Evolutionary conservation across 148 eudicot genomes (phyloP).

Genomic region (Linanthus parryae): DNA sequence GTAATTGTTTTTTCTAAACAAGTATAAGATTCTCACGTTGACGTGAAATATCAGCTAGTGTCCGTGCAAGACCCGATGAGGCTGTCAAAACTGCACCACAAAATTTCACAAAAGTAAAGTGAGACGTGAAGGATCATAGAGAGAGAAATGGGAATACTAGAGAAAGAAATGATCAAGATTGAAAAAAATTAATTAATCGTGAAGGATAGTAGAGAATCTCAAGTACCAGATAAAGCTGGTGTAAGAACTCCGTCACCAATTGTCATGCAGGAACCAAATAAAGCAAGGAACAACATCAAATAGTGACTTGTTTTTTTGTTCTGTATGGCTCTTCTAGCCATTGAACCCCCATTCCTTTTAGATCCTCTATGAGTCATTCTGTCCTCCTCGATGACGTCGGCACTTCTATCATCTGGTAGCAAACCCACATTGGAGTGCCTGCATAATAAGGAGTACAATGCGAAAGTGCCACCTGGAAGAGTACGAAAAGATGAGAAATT

Average conservation of each 20-base stretch:
- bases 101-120: constrained; percentile 1
- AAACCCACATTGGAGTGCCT: constrained; percentile 61
- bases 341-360: constrained; percentile 22
- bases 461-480: constrained; percentile 66
- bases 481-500: too few species aligned
- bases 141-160: too few species aligned
- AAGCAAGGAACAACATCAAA: constrained; percentile 55
- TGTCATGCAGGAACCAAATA: constrained; percentile 80
- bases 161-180: too few species aligned
- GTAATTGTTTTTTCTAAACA: neutral
- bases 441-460: constrained; percentile 61
- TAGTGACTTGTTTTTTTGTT: constrained; percentile 48
- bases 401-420: constrained; percentile 45
- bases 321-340: constrained; percentile 45
- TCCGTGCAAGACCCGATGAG: constrained; percentile 31
- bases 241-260: constrained; percentile 75
- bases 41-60: constrained; percentile 23
- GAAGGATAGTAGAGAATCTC: neutral
- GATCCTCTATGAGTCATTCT: too few species aligned
- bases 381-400: constrained; percentile 27
- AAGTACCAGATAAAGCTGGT: constrained; percentile 69
- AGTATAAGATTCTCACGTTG: constrained; percentile 26
- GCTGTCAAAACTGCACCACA: constrained; percentile 34
- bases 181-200: too few species aligned
- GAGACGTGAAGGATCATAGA: neutral